Conservation (phyloP, 1,139 yeast species). For the Debaryomyces sp. region DNA sequence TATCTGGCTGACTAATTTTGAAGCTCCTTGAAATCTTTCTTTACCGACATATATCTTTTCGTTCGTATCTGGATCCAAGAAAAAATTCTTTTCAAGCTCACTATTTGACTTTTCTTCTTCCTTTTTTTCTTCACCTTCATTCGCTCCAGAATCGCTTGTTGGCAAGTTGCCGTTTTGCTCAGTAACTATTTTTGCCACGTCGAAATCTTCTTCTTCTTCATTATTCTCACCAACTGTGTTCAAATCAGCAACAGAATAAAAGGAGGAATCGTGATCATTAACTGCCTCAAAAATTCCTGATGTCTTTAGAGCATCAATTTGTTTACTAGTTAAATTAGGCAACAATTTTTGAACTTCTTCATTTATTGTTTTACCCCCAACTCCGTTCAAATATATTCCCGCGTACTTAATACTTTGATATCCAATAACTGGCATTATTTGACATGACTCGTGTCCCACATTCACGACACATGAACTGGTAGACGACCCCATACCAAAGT, state of each 20-base stretch:
- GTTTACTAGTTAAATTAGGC: slow-evolving; percentile 59
- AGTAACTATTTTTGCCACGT: slow-evolving; percentile 88
- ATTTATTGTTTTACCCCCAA: slow-evolving; percentile 71
- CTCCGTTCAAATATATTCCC: slow-evolving; percentile 42
- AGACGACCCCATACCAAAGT: slow-evolving; percentile 69
- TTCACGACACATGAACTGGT: slow-evolving; percentile 74
- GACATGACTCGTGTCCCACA: slow-evolving; percentile 75
- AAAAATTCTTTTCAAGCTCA: slow-evolving; percentile 67
- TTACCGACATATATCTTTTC: slow-evolving; percentile 68
- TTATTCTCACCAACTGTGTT: slow-evolving; percentile 30
- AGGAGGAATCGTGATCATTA: slow-evolving; percentile 56
- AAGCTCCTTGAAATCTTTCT: slow-evolving; percentile 83
- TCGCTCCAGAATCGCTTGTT: slow-evolving; percentile 20
- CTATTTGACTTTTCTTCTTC: slow-evolving; percentile 51
- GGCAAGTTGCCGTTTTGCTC: slow-evolving; percentile 42
- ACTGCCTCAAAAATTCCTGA: slow-evolving; percentile 81
- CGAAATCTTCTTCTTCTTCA: slow-evolving; percentile 74
- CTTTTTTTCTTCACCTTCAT: slow-evolving; percentile 28
- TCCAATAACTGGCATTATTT: slow-evolving; percentile 76
- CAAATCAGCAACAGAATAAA: slow-evolving; percentile 57
- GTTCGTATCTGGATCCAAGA: slow-evolving; percentile 59
- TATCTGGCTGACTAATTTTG: slow-evolving; percentile 55
- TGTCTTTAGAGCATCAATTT: slow-evolving; percentile 73
- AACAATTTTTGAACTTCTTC: slow-evolving; percentile 50
- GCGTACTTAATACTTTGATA: slow-evolving; percentile 64